Evolutionary conservation across 2,329 filamentous ascomycete species (phyloP).

Genomic region (Arachnomyces sp.): DNA sequence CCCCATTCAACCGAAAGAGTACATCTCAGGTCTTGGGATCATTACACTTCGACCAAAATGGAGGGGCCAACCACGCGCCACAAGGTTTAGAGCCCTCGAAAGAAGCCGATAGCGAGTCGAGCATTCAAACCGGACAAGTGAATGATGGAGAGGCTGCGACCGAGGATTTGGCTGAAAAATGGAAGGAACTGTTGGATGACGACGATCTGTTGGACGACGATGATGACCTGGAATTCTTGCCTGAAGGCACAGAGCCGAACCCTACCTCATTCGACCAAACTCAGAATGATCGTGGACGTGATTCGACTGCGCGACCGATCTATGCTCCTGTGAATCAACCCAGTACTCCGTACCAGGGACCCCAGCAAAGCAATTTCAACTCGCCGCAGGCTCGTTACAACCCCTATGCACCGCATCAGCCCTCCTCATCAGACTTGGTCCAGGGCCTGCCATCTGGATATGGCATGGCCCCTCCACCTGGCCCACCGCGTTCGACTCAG

Average conservation of each 20-base stretch:
- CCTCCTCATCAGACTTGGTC: conserved; percentile 41
- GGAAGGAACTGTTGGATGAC: conserved; percentile 72
- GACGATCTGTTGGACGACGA: conserved; percentile 57
- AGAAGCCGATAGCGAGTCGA: conserved; percentile 14
- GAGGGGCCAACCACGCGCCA: conserved; percentile 17
- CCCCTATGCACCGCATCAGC: conserved; percentile 44
- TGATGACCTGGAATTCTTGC: conserved; percentile 61
- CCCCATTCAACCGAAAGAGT: conserved; percentile 56
- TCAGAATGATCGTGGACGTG: too few species aligned
- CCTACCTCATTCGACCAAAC: too few species aligned
- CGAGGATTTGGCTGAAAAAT: conserved; percentile 66
- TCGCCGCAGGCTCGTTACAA: conserved; percentile 19
- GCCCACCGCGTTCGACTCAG: conserved; percentile 11
- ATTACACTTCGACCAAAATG: conserved; percentile 28
- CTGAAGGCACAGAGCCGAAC: background rate
- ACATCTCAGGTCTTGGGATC: conserved; percentile 58
- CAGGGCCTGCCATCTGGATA: conserved; percentile 23
- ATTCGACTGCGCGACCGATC: background rate
- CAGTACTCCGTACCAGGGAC: too few species aligned
- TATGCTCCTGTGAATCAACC: too few species aligned
- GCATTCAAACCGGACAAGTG: conserved; percentile 14
- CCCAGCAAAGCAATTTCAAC: conserved; percentile 5
- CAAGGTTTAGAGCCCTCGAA: conserved; percentile 22
- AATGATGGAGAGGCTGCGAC: conserved; percentile 14
- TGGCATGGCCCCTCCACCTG: background rate